These are phyloP conservation scores for Phaeosphaeria sp. DNA, from an alignment of 2,329 filamentous ascomycete species.

Conservation along the genomic window DNA sequence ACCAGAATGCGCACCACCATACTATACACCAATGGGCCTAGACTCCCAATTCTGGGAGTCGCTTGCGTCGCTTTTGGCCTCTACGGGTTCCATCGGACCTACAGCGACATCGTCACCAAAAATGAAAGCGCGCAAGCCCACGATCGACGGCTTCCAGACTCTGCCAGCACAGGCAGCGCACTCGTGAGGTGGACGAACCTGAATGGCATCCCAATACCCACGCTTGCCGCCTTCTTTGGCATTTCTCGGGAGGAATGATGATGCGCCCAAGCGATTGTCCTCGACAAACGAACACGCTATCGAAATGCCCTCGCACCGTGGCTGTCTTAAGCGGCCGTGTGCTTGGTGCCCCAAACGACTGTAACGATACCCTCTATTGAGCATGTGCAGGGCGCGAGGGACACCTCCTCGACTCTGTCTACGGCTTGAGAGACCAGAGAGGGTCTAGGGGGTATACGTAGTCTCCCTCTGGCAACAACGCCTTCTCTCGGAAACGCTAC, in stretches of 20 bases:
- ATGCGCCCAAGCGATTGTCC: neutral
- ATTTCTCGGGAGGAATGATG: neutral
- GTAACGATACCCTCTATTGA: no score
- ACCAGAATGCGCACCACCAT: neutral
- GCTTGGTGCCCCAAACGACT: no score
- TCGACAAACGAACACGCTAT: neutral
- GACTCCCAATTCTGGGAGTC: neutral
- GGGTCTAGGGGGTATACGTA: no score
- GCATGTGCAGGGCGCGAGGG: no score
- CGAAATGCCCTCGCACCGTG: neutral
- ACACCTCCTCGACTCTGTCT: no score
- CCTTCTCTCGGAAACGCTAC: no score
- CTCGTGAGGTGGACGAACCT: slow-evolving; percentile 33
- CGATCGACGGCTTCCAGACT: slow-evolving; percentile 6
- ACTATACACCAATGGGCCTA: neutral
- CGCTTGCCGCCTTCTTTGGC: neutral
- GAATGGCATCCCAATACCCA: slow-evolving; percentile 40
- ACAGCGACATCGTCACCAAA: neutral
- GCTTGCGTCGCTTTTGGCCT: neutral
- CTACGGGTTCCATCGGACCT: neutral
- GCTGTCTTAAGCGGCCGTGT: no score
- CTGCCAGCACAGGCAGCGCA: neutral
- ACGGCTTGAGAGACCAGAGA: no score
- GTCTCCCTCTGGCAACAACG: no score
- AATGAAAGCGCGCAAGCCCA: neutral